A percentile compares a stretch with the other conserved stretches of the same genome.
phyloP scores from a whole-genome alignment of 1,139 yeast species.

The Nakaseomyces kungkrabaensis region DNA sequence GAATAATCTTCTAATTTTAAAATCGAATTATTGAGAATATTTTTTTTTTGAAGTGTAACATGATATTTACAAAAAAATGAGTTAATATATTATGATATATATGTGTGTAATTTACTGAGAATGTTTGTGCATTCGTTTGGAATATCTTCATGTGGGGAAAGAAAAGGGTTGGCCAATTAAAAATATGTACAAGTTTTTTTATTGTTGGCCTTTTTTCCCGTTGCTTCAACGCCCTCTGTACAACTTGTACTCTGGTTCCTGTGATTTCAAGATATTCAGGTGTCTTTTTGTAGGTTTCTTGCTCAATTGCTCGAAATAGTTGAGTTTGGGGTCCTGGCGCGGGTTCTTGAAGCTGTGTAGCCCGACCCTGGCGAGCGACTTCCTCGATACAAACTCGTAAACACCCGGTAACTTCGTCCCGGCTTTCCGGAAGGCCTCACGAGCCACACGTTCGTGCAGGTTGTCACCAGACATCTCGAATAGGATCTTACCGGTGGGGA shows the following conservation, averaged over 20 bases:
- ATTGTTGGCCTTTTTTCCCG: too few species aligned
- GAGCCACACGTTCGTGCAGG: conserved; percentile 81
- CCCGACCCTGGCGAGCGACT: conserved; percentile 65
- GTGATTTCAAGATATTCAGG: conserved; percentile 39
- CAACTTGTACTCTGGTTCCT: conserved; percentile 42
- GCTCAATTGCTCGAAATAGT: conserved; percentile 47
- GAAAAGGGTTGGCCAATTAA: too few species aligned
- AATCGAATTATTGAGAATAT: too few species aligned
- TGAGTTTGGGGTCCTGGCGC: conserved; percentile 31
- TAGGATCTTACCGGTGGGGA: conserved; percentile 87
- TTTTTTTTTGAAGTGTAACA: too few species aligned
- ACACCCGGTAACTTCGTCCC: conserved; percentile 88
- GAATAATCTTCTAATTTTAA: too few species aligned
- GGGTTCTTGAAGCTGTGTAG: conserved; percentile 41
- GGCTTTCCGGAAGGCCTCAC: conserved; percentile 87
- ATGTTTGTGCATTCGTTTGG: too few species aligned
- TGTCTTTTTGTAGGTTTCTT: conserved; percentile 59
- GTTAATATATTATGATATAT: too few species aligned
- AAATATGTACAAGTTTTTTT: too few species aligned
- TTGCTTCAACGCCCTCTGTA: conserved; percentile 44
- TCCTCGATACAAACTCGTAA: conserved; percentile 70
- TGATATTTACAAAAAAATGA: too few species aligned
- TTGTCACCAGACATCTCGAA: conserved; percentile 68
- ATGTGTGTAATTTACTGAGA: too few species aligned
- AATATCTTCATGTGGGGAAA: too few species aligned